Conservation (phyloP, 2,329 filamentous ascomycete genomes). For the Penicillium sp. region DNA sequence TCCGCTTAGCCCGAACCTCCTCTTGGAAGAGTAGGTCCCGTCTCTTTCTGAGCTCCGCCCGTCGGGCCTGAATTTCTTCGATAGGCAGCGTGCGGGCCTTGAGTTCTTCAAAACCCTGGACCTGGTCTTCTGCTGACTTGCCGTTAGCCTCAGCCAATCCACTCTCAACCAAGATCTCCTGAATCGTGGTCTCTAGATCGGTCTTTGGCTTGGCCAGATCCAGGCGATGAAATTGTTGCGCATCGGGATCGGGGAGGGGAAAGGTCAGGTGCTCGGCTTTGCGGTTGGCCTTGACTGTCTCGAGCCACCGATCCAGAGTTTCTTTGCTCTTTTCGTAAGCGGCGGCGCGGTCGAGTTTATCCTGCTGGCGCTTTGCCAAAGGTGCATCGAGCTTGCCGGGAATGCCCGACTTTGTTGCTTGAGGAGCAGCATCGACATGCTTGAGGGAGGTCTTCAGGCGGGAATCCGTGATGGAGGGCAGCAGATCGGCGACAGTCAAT, state of each 20-base stretch:
- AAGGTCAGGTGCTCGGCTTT: conserved; percentile 88
- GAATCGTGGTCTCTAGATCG: conserved; percentile 82
- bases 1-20: conserved; percentile 82
- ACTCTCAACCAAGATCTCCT: conserved; percentile 86
- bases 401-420: conserved; percentile 58
- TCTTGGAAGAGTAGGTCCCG: conserved; percentile 87
- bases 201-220: conserved; percentile 67
- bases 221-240: conserved; percentile 56
- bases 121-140: conserved; percentile 63
- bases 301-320: conserved; percentile 85
- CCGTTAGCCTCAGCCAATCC: conserved; percentile 65
- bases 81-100: conserved; percentile 72
- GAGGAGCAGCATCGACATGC: conserved; percentile 56
- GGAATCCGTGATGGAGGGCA: conserved; percentile 72
- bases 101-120: conserved; percentile 69
- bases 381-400: conserved; percentile 77
- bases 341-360: conserved; percentile 75
- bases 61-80: conserved; percentile 71
- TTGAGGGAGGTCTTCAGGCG: conserved; percentile 78
- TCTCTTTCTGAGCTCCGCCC: conserved; percentile 74
- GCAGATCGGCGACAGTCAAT: conserved; percentile 73
- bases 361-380: conserved; percentile 82
- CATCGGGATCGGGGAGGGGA: conserved; percentile 74
- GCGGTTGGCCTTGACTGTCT: conserved; percentile 92
- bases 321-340: conserved; percentile 92